Base-by-base conservation (phyloP, 257 asterid genomes). In the Catharanthus roseus region DNA sequence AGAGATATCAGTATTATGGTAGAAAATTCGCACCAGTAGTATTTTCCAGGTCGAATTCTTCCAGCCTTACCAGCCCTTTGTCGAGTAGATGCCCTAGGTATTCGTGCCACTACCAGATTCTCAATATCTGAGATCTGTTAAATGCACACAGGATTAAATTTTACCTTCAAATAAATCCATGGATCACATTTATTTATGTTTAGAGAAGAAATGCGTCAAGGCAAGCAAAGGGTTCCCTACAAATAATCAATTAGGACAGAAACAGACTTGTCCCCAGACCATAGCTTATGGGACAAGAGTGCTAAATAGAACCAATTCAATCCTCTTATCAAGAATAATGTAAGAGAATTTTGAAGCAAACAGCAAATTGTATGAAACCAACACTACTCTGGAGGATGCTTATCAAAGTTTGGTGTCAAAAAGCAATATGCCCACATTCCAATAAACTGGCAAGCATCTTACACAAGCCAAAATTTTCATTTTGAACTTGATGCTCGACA, bases 51-150 rank as follows among this genome's bases (percentile, higher is more conserved):
- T 44, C 99, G 89, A 75, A 91, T 79, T 85, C 99, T 89, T 80
- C 99, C 99, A 72, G 97, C 96, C 79, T 97, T 88, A 72, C 99
- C 99, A 72, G 99, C 87, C 81, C 99, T 87, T 85, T 93, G 99
- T 73, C 93, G 80, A 65, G 99, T 96, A 74, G 97, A 93, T 58
- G 96, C 97, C 87, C 84, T 89, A 33, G 97, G 91, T 83, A 93
- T 91, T 54, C 97, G 96, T 60, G 97, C 90, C 85, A 91, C 96
- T 4, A 93, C 83, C 81, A 93, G 80, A 81, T 81, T 93, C 73
- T 93, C 99, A 82, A 91, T 88, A 84, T 93, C 99, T 65, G 87
- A 80, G 70, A 93, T 77, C 99, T 93, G 90, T 83, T 54, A 63
- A 4, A 81, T 26, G 63, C 58, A 67, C 50, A 21, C 47, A 57